Evolutionary conservation across 495 filamentous ascomycete genomes (phyloP).

Genomic region (Penicillium roqueforti): DNA sequence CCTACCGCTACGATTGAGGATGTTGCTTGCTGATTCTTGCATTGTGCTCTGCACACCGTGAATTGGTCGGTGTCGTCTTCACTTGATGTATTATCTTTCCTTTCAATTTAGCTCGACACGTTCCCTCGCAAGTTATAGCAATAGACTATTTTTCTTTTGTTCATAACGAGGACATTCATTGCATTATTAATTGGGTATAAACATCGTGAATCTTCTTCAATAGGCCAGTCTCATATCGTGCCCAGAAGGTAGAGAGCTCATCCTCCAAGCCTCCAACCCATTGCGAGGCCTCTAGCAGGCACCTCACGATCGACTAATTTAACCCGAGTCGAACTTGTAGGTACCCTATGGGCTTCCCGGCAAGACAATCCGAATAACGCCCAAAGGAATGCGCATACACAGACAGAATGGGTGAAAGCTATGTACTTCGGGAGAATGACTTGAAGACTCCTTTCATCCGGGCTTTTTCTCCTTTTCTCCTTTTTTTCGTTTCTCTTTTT

Average conservation of each 20-base stretch:
- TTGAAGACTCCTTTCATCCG: not conserved
- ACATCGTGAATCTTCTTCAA: slow-evolving; percentile 1
- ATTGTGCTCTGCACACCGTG: slow-evolving; percentile 12
- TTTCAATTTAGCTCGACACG: slow-evolving; percentile 27
- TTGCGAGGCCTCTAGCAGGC: not conserved
- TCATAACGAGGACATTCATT: slow-evolving; percentile 10
- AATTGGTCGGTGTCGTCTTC: slow-evolving; percentile 18
- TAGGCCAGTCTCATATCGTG: not conserved
- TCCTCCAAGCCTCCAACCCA: not conserved
- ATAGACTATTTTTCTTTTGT: slow-evolving; percentile 25
- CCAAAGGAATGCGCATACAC: not conserved
- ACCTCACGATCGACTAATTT: not conserved
- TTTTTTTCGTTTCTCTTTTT: not conserved
- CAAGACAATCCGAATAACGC: not conserved
- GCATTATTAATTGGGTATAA: slow-evolving; percentile 9
- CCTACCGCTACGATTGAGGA: slow-evolving; percentile 24
- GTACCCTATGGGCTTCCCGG: not conserved
- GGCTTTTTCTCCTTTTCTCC: not conserved
- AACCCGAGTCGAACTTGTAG: not conserved
- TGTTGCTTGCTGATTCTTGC: slow-evolving; percentile 5
- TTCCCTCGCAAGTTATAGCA: slow-evolving; percentile 25
- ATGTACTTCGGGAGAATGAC: not conserved
- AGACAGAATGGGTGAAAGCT: not conserved
- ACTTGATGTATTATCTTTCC: slow-evolving; percentile 34
- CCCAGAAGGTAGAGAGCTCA: not conserved